Conservation (phyloP, 2,329 filamentous ascomycete genomes). For the Talaromyces sp. region DNA sequence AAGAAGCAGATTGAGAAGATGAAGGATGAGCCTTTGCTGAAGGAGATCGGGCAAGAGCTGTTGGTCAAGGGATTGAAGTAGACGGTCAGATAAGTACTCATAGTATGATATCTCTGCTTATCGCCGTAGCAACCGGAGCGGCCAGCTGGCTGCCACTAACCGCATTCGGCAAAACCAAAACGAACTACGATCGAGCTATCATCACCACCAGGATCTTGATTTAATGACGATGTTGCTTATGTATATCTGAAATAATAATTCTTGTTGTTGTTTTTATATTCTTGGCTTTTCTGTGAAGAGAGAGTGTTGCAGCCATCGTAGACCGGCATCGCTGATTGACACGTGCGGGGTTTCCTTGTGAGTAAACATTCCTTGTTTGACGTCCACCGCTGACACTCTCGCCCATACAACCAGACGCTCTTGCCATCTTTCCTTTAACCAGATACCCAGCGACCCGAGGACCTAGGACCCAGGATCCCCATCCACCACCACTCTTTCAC, state of each 20-base stretch:
- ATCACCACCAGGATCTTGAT: neutral
- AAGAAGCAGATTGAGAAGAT: constrained; percentile 57
- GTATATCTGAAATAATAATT: neutral
- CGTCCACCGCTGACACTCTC: neutral
- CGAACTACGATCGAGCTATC: constrained; percentile 16
- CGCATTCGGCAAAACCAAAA: constrained; percentile 31
- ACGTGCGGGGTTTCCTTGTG: constrained; percentile 14
- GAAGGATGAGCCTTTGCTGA: constrained; percentile 58
- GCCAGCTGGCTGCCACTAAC: constrained; percentile 17
- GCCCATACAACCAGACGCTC: neutral
- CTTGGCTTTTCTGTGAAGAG: neutral
- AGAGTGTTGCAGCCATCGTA: neutral
- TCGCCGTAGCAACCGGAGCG: constrained; percentile 18
- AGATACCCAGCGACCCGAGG: neutral
- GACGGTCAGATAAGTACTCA: neutral
- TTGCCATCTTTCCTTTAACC: neutral
- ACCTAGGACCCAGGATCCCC: constrained; percentile 1
- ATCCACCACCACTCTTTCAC: neutral
- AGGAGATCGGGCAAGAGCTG: constrained; percentile 48
- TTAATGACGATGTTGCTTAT: neutral
- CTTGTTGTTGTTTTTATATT: neutral
- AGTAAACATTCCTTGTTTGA: constrained; percentile 17
- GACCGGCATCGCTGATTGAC: neutral
- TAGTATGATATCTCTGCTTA: neutral
- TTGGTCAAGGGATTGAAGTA: constrained; percentile 39